Evolutionary conservation across 257 asterid genomes (phyloP), one percentile per base, ranked within the genome.

Genomic region (Solanum okadae): DNA sequence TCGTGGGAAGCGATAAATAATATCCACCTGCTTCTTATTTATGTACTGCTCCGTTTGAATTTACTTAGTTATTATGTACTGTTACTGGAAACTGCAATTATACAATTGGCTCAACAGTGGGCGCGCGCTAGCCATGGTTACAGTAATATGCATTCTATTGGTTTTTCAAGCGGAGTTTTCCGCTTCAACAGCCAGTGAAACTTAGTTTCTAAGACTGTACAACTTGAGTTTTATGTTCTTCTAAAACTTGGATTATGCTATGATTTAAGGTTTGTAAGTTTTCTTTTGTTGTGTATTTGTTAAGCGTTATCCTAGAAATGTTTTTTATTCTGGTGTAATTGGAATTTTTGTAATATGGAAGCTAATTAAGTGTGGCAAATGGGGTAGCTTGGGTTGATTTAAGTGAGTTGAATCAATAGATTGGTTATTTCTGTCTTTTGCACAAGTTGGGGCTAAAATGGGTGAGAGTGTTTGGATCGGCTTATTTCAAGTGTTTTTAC

Each of bases 1-100:
- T 67, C 93, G 93, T 71, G 91, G 94, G 86, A 91, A 88, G 90
- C 85, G 91, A 89, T 93, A 65, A 86, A 71, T 67, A 20, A 75
- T 25, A 59, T 86, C 44, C 34, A 25, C 23, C 77, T 8, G 37
- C 82, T 46, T 18, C 14, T 15, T 15, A 46, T 42, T 83, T 27
- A 37, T 0, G 11, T 7, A 52, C 23, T 78, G 25, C 56, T 83
- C 40, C 6, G 2, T 33, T 29, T 35, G 75, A 40, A 87, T 87
- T 8, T 78, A 63, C 3, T 42, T 29, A 16, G 61, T 4, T 83
- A 59, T 59, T 33, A 56, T 84, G 77, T 84, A 81, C 86, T 81
- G 29, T 81, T 44, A 27, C 86, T 81, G 68, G 27, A 15, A 81
- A 27, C 3, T 81, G 67, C 68, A 46, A 44, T 31, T 79, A 16